Base-by-base conservation (phyloP, 75 land plant genomes). In the Picea sitchensis region DNA sequence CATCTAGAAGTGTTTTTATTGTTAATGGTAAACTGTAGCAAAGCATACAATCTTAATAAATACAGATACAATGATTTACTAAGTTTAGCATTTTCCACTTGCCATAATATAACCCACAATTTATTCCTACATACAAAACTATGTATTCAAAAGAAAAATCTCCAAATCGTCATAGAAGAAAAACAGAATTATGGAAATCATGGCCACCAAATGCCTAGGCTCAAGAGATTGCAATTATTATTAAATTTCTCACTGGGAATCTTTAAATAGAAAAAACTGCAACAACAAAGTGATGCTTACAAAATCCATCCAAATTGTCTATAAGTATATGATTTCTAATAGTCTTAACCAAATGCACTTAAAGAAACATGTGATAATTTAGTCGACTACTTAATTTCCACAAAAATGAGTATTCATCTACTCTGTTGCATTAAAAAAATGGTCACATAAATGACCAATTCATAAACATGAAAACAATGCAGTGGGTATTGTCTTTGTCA, bases 371-470 rank as follows among this genome's bases (percentile, higher is more conserved):
- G 26, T 6, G 30, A 73, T 44, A 44, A 73, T n/a, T 56, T 51
- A 51, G 41, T 30, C 1, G 58, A 51, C n/a, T 21, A 74, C 31
- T 47, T 56, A 21, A 51, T 7, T 51, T 21, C 31, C 76, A n/a
- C 56, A 51, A 56, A 74, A 56, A 11, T 51, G 58, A 74, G 76
- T 9, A 23, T 74, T 41, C 76, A 86, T 84, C 57, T 83, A 86
- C 34, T 86, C 88, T 44, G 63, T 84, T 58, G 92, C 88, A 44
- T 67, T 83, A 38, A 59, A 77, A 59, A 62, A 30, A 77, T 36
- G 71, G n/a, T 82, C 78, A 91, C 72, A 91, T 82, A 80, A 94
- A 92, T 20, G 92, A 94, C 94, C 96, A 94, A 68, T 92, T 94
- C 69, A 88, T 67, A 82, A 92, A 94, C 51, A 83, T 78, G 83